These are phyloP conservation scores for Przewalskia tangutica DNA, from an alignment of 257 asterid genomes.

Conservation along the genomic window DNA sequence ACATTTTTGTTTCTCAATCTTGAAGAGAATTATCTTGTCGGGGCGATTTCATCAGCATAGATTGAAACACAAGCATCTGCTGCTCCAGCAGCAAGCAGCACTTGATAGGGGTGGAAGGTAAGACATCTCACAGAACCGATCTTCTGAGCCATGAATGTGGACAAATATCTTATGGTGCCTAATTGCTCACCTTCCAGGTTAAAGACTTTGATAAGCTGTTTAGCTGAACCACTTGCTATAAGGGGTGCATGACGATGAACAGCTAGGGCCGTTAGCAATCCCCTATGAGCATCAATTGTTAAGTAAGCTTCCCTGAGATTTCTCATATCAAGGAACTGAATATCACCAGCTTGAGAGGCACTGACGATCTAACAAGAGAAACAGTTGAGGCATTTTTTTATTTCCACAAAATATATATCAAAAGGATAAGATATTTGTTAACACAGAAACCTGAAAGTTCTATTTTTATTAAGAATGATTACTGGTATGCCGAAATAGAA, in stretches of 20 bases:
- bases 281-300: slow-evolving; percentile 87
- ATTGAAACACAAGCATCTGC: slow-evolving; percentile 93
- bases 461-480: background rate
- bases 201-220: slow-evolving; percentile 83
- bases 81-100: slow-evolving; percentile 92
- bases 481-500: background rate
- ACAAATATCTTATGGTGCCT: slow-evolving; percentile 74
- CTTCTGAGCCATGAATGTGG: slow-evolving; percentile 97
- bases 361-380: slow-evolving; percentile 53
- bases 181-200: slow-evolving; percentile 76
- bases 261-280: slow-evolving; percentile 94
- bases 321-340: slow-evolving; percentile 80
- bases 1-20: background rate
- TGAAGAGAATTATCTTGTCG: slow-evolving; percentile 32
- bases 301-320: slow-evolving; percentile 44
- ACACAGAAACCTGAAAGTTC: background rate
- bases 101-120: slow-evolving; percentile 87
- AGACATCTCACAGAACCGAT: slow-evolving; percentile 92
- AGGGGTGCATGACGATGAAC: slow-evolving; percentile 87
- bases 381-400: background rate
- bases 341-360: slow-evolving; percentile 94
- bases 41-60: slow-evolving; percentile 60
- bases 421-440: background rate
- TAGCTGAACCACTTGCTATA: slow-evolving; percentile 93
- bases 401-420: background rate